Base-by-base conservation (phyloP, 23 red algal species). In the Gracilariopsis chorda region DNA sequence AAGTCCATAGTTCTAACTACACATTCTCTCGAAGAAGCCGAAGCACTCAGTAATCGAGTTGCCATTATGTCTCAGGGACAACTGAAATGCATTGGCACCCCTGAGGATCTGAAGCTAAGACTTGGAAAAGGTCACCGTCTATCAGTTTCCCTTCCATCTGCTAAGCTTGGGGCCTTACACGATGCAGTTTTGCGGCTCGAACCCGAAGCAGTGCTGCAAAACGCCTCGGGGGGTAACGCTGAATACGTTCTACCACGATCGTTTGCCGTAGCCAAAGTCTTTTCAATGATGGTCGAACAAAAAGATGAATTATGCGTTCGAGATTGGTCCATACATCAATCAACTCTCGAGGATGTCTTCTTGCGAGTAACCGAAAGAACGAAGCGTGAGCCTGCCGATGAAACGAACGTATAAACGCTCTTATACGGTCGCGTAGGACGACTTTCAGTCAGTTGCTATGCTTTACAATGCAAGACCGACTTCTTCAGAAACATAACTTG, bases 1-100 rank as follows among this genome's bases (percentile, higher is more conserved):
- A 93, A 93, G 23, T 83, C 92, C 35, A 78, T 98, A 63, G 53
- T 98, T 34, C 78, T 98, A 8, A 98, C 95, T 5, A 98, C 95
- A 16, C 95, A 98, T 42, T 98, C 95, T 2, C 89, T 98, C 46
- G 95, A 98, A 82, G 95, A 98, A 77, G 92, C 95, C 19, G 86
- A 98, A 41, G 57, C 73, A 29, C 86, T 98, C 24, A 88, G 90
- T 37, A 84, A 86, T 27, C 60, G 95, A 19, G 92, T 94, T 7
- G 91, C 87, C 17, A 94, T 98, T 76, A 91, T 94, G 60, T 84
- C 84, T 21, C 49, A 67, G 44, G 95, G 95, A 56, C 71, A 39
- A 67, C 63, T 98, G 55, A 69, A 42, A 3, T 87, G 87, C 27
- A 82, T 94, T 37, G 95, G 95, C 1, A 63, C 73, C 34, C 77